Evolutionary conservation across 257 asterid species (phyloP).

Genomic region (Penstemon eatonii): DNA sequence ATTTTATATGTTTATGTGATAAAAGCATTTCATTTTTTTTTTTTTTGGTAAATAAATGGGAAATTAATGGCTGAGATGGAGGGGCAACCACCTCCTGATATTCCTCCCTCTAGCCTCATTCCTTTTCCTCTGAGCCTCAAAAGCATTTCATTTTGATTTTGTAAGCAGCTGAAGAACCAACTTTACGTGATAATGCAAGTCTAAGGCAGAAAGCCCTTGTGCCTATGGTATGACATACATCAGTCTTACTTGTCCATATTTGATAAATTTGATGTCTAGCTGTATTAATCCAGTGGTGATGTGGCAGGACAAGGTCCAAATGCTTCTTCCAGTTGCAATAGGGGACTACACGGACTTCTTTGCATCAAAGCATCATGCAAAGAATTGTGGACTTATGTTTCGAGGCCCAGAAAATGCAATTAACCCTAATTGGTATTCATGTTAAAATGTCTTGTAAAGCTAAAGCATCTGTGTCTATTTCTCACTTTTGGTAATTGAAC

Average conservation of each 20-base stretch:
- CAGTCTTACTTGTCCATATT: conserved; percentile 5
- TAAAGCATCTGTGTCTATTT: conserved; percentile 3
- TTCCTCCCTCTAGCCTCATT: too few relatives aligned
- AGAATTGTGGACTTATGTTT: conserved; percentile 83
- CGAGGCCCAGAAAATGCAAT: conserved; percentile 82
- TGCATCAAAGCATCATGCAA: conserved; percentile 87
- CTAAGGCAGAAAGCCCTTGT: conserved; percentile 70
- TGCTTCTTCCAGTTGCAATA: conserved; percentile 83
- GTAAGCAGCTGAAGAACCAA: conserved; percentile 67
- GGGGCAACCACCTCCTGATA: too few relatives aligned
- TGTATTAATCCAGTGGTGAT: conserved; percentile 16
- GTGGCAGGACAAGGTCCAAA: conserved; percentile 66
- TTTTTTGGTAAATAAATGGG: too few relatives aligned
- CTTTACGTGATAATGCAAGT: conserved; percentile 65
- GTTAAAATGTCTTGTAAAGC: conserved; percentile 5
- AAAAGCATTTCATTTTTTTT: conserved; percentile 8
- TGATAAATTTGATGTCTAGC: conserved; percentile 6
- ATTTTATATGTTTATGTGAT: background rate
- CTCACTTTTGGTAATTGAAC: conserved; percentile 7
- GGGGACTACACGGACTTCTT: conserved; percentile 97
- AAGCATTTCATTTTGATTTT: conserved; percentile 15
- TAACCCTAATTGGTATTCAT: conserved; percentile 68
- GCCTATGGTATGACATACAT: conserved; percentile 59
- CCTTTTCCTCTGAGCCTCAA: too few relatives aligned
- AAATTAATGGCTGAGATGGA: too few relatives aligned